Base-by-base conservation (phyloP, 23 red algal species). In the Gracilaria gracilis region DNA sequence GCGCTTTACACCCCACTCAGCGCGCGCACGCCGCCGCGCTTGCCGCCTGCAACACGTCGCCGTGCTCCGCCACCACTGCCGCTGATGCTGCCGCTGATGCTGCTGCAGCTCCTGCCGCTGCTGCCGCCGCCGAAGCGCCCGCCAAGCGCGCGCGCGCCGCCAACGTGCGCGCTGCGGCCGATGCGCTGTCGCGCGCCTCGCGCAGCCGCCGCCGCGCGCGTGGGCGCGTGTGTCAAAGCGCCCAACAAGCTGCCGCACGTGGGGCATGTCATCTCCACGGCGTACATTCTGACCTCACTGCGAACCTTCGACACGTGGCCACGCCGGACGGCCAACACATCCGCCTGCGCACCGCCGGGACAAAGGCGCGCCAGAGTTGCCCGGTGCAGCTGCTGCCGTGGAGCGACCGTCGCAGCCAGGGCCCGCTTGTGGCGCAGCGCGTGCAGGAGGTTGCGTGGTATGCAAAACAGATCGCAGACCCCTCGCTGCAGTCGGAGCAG, bases 391-490 rank as follows among this genome's bases (percentile, higher is more conserved):
- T 95, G 15, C 59, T 95, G 51, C 39, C 83, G 85, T 88, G 75
- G 75, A 90, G 83, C 71, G 93, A 95, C 21, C 42, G 75, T 25
- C 59, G 83, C 23, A 88, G 93, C 83, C 61, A 81, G 46, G 75
- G 82, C 4, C 77, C 74, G 40, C 35, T 35, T 27, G 32, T 57
- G 17, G 67, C 73, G 61, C 61, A 59, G 58, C 71, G 75, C 15
- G 93, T 88, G 15, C 58, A 89, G 36, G 76, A 95, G 46, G 80
- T 89, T 12, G 76, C 78, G 12, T 95, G 93, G 93, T 89, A 78
- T 66, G 93, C 93, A 15, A 62, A 46, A 58, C 77, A 92, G 70
- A 66, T 55, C 44, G 59, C 69, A 0, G 79, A 75, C 36, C 1
- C 69, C 0, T 46, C 69, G 21, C 33, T 89, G 17, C 64, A 80